Base-by-base conservation (phyloP, 1,284 basidiomycete genomes). In the Fomitopsis schrenkii region DNA sequence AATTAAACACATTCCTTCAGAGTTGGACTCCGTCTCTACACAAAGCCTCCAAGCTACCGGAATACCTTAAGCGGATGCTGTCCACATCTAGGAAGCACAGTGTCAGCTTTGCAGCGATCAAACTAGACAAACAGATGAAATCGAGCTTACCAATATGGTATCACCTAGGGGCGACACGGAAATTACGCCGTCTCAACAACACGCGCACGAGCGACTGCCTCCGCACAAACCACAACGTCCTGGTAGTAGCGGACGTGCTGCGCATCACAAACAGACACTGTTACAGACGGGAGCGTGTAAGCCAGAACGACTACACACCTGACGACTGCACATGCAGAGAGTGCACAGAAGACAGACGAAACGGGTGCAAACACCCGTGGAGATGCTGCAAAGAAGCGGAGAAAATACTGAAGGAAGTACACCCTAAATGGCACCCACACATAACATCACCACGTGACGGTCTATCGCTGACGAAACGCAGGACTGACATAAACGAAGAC, bases 401-500 rank as follows among this genome's bases (percentile, higher is more conserved):
- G 7, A n/a, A 5, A 2, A 2, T 45, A 17, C 15, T 45, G 19
- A 5, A 5, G n/a, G 17, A 45, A n/a, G n/a, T 45, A 5, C 3
- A 5, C 2, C 17, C n/a, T 10, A 45, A 45, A 9, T 45, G 44
- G 44, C 17, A 45, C n/a, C 44, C 44, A n/a, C 17, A 45, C 17
- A 22, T 19, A 3, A 10, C 5, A 5, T 5, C 35, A 5, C 35
- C 35, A 45, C 17, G 19, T 7, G 44, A 45, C 22, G 44, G 14
- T 7, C 17, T 45, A 19, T 19, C 44, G 7, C 44, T 45, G 5
- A 45, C n/a, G 3, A 22, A 4, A 45, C 3, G 44, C 17, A 45
- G 44, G 15, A 5, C 8, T 8, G 22, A 17, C 2, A 5, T 19
- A 64, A 69, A 59, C 45, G 63, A n/a, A 46, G 50, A 2, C 65